phyloP scores from a whole-genome alignment of 106 monocot genomes.

The Acorus gramineus region DNA sequence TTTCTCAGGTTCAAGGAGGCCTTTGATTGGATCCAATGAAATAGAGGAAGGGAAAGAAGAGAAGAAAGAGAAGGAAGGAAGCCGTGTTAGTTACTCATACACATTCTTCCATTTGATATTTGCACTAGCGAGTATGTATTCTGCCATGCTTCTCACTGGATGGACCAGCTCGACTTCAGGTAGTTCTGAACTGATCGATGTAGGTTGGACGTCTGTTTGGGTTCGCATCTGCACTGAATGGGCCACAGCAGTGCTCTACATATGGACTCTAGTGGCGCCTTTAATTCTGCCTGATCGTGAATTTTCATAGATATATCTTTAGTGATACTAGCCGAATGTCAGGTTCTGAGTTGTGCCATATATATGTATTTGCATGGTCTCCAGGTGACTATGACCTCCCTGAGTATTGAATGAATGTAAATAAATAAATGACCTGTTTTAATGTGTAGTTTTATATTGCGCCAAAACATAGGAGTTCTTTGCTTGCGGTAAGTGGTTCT shows the following conservation, averaged over 20 bases:
- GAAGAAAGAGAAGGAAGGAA: slow-evolving; percentile 35
- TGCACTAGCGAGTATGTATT: slow-evolving; percentile 93
- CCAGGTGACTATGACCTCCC: no score
- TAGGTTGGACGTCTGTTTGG: slow-evolving; percentile 95
- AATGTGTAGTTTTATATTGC: no score
- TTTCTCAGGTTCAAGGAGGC: slow-evolving; percentile 36
- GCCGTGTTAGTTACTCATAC: slow-evolving; percentile 88
- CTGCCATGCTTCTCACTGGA: slow-evolving; percentile 95
- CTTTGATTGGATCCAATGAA: slow-evolving; percentile 42
- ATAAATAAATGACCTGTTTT: no score
- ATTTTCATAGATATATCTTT: slow-evolving; percentile 17
- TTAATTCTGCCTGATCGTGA: slow-evolving; percentile 66
- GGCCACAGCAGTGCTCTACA: slow-evolving; percentile 67
- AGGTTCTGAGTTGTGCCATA: no score
- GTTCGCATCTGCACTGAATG: slow-evolving; percentile 84
- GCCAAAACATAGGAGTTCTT: no score
- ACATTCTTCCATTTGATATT: slow-evolving; percentile 92
- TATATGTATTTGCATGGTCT: no score
- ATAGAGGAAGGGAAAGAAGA: slow-evolving; percentile 45
- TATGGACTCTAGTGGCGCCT: slow-evolving; percentile 87
- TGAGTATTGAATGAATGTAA: no score
- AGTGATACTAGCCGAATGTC: no score
- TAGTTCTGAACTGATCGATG: slow-evolving; percentile 63
- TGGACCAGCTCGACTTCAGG: slow-evolving; percentile 55
- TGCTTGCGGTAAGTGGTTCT: no score